Evolutionary conservation across 805 yeast genomes (phyloP).

Genomic region (Yamadazyma insecticola): DNA sequence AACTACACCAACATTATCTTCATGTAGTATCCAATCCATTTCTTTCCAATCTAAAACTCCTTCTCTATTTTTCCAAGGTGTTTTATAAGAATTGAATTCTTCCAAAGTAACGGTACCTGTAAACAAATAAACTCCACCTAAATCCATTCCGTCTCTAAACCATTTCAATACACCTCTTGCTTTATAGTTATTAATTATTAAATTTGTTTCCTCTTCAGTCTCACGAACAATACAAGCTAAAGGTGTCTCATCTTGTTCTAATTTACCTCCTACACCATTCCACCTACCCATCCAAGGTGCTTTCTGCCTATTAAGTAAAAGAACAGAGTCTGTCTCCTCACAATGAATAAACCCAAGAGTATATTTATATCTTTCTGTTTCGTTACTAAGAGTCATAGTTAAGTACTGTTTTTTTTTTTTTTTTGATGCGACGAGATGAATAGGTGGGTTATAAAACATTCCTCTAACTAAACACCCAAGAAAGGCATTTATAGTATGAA

Average conservation of each 20-base stretch:
- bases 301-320: conserved; percentile 36
- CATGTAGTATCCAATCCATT: conserved; percentile 30
- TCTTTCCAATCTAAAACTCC: conserved; percentile 42
- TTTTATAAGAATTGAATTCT: conserved; percentile 16
- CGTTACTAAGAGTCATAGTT: too few relatives aligned
- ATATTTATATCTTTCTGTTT: too few relatives aligned
- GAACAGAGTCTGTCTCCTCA: conserved; percentile 24
- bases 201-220: conserved; percentile 39
- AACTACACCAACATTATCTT: conserved; percentile 37
- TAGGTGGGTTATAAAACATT: too few relatives aligned
- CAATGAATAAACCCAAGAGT: conserved; percentile 26
- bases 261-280: conserved; percentile 46
- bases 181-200: conserved; percentile 21
- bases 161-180: conserved; percentile 34
- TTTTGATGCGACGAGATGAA: too few relatives aligned
- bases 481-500: too few relatives aligned
- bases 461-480: too few relatives aligned
- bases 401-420: too few relatives aligned
- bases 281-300: conserved; percentile 46
- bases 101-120: conserved; percentile 28
- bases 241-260: conserved; percentile 31
- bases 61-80: conserved; percentile 25
- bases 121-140: conserved; percentile 37
- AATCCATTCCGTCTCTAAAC: conserved; percentile 20
- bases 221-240: conserved; percentile 38